These are phyloP conservation scores for Fusarium duplospermum DNA, from an alignment of 2,329 filamentous ascomycete genomes.

Conservation along the genomic window DNA sequence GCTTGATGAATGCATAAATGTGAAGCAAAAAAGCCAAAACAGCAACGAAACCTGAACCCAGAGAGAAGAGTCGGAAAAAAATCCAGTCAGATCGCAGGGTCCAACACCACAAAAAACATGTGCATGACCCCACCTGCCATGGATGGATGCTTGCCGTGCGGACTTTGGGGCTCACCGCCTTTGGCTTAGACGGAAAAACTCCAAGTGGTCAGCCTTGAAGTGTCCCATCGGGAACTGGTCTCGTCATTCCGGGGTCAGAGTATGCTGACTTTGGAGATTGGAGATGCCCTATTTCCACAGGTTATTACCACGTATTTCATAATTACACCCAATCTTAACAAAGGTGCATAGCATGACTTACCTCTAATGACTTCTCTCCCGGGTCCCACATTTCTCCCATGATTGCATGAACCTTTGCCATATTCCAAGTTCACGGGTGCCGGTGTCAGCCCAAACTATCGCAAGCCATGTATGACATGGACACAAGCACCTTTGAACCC, in stretches of 20 bases:
- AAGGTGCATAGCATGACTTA: not conserved
- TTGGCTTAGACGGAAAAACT: constrained; percentile 32
- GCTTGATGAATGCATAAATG: not conserved
- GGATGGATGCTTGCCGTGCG: not conserved
- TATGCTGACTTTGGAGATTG: not conserved
- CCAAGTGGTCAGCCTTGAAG: constrained; percentile 4
- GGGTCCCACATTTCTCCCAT: not conserved
- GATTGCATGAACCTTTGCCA: not conserved
- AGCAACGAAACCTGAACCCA: constrained; percentile 14
- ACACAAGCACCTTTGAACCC: not conserved
- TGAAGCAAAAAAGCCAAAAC: not conserved
- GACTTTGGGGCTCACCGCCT: constrained; percentile 29
- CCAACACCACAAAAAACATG: constrained; percentile 27
- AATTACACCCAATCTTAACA: not conserved
- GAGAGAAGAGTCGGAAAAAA: constrained; percentile 12
- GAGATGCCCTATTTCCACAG: not conserved
- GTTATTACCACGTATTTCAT: not conserved
- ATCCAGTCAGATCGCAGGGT: constrained; percentile 41
- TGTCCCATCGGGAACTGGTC: no score
- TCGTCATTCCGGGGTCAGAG: constrained; percentile 1
- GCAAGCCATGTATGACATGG: not conserved
- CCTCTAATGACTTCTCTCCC: not conserved
- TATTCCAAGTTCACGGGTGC: not conserved
- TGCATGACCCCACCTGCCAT: constrained; percentile 20
- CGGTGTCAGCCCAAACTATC: not conserved